A percentile compares a stretch with the other conserved stretches of the same genome.
Conservation (phyloP, 2,329 filamentous ascomycete species). For the Coniochaeta hoffmannii region DNA sequence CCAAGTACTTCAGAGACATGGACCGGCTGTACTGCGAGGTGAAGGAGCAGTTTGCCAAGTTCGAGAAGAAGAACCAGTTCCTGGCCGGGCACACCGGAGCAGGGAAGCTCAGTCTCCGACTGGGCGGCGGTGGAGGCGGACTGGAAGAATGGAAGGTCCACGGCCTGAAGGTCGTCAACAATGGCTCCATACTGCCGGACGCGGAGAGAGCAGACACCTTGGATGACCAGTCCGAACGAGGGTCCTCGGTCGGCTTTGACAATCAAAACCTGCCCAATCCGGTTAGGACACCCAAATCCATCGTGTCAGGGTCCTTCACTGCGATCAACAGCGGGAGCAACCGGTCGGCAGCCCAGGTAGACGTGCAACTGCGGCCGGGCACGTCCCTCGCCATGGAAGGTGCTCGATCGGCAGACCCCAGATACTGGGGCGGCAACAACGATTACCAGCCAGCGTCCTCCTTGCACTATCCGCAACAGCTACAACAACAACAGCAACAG, state of each 20-base stretch:
- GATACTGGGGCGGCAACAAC: slow-evolving; percentile 3
- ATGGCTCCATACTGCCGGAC: slow-evolving; percentile 31
- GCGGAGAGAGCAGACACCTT: slow-evolving; percentile 19
- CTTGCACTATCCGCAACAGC: slow-evolving; percentile 4
- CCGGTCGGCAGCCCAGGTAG: not conserved
- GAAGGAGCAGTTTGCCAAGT: slow-evolving; percentile 37
- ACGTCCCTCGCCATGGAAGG: slow-evolving; percentile 3
- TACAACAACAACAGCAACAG: not conserved
- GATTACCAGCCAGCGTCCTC: not conserved
- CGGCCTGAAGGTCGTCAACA: slow-evolving; percentile 31
- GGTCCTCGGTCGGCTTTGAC: slow-evolving; percentile 19
- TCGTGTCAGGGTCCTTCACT: slow-evolving; percentile 27
- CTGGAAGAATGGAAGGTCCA: slow-evolving; percentile 46
- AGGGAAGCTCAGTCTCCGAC: slow-evolving; percentile 29
- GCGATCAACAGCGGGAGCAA: slow-evolving; percentile 26
- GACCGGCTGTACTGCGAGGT: slow-evolving; percentile 44
- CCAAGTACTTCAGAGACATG: slow-evolving; percentile 44
- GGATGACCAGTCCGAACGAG: slow-evolving; percentile 16
- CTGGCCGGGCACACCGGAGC: slow-evolving; percentile 13
- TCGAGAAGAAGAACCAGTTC: slow-evolving; percentile 17
- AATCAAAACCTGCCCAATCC: slow-evolving; percentile 7
- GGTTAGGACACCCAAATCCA: slow-evolving; percentile 19
- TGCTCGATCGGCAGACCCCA: slow-evolving; percentile 9
- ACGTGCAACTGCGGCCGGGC: not conserved
- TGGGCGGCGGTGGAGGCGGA: slow-evolving; percentile 39